Evolutionary conservation across 1,284 basidiomycete genomes (phyloP).

Genomic region (Sporisorium sorghi): DNA sequence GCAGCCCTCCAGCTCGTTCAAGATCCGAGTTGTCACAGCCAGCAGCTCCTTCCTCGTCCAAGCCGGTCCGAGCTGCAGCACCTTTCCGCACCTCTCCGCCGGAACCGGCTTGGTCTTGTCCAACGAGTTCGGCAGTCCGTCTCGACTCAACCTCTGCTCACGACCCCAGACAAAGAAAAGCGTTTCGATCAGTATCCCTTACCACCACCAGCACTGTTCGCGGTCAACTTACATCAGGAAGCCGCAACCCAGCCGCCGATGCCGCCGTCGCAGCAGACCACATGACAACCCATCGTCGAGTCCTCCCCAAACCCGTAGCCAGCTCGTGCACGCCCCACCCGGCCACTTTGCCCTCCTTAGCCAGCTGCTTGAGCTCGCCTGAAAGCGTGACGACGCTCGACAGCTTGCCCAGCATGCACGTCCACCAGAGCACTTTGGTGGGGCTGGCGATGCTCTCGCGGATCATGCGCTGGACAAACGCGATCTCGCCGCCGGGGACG

Average conservation of each 20-base stretch:
- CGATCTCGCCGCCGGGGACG: constrained; percentile 83
- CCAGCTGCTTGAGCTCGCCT: constrained; percentile 72
- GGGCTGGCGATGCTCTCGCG: constrained; percentile 76
- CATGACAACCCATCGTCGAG: constrained; percentile 85
- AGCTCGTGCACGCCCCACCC: constrained; percentile 88
- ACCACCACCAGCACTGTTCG: rapidly evolving
- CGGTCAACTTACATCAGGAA: constrained; percentile 22
- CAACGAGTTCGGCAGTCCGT: constrained; percentile 4
- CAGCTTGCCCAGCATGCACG: constrained; percentile 88
- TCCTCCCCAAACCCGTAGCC: constrained; percentile 78
- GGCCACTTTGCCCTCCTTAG: constrained; percentile 67
- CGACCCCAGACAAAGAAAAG: background rate
- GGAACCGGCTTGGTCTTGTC: constrained; percentile 3
- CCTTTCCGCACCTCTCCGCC: constrained; percentile 6
- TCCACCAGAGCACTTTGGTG: constrained; percentile 76
- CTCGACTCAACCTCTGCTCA: constrained; percentile 9
- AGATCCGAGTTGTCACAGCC: background rate
- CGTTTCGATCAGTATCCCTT: background rate
- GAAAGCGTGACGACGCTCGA: constrained; percentile 79
- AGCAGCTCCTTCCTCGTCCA: constrained; percentile 28
- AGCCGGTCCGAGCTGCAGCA: constrained; percentile 12
- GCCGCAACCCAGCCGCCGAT: constrained; percentile 6
- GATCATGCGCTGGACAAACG: constrained; percentile 83
- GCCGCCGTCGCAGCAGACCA: constrained; percentile 72
- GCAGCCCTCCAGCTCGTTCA: constrained; percentile 28